Percentiles rank a stretch among this genome's conserved stretches.
Evolutionary conservation across 257 asterid genomes (phyloP).

Genomic region (Nicotiana knightiana): DNA sequence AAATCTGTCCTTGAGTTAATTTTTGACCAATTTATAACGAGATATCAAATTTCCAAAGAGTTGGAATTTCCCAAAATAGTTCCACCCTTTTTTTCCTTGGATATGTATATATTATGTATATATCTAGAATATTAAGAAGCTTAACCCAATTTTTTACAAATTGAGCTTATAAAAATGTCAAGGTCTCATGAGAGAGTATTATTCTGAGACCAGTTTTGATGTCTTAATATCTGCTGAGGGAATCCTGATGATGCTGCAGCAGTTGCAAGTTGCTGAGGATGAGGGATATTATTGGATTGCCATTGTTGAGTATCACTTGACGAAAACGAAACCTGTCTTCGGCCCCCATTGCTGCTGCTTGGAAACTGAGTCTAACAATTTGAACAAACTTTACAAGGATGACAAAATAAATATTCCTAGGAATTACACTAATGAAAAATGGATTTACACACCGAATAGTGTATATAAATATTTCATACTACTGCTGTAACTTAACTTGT

Average conservation of each 20-base stretch:
- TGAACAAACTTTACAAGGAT: not conserved
- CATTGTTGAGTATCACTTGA: conserved; percentile 22
- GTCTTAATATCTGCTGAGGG: conserved; percentile 44
- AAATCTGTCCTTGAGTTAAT: not conserved
- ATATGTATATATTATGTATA: not conserved
- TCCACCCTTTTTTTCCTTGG: not conserved
- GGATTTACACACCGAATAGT: no score
- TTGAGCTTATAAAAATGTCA: not conserved
- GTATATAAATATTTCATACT: no score
- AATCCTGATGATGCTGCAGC: conserved; percentile 99
- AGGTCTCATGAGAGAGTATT: conserved; percentile 52
- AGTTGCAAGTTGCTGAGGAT: conserved; percentile 39
- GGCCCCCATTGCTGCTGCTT: conserved; percentile 41
- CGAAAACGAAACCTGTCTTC: conserved; percentile 24
- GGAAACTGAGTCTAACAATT: conserved; percentile 30
- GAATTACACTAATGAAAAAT: not conserved
- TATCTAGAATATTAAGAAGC: not conserved
- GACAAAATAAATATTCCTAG: not conserved
- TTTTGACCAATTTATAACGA: not conserved
- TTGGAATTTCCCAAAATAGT: not conserved
- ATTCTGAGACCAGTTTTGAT: conserved; percentile 51
- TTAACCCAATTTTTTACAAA: no score
- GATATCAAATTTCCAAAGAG: not conserved
- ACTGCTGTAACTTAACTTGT: no score
- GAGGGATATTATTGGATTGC: conserved; percentile 17